phyloP scores from a whole-genome alignment of 1,284 basidiomycete species.

The Cryptococcus sp. region DNA sequence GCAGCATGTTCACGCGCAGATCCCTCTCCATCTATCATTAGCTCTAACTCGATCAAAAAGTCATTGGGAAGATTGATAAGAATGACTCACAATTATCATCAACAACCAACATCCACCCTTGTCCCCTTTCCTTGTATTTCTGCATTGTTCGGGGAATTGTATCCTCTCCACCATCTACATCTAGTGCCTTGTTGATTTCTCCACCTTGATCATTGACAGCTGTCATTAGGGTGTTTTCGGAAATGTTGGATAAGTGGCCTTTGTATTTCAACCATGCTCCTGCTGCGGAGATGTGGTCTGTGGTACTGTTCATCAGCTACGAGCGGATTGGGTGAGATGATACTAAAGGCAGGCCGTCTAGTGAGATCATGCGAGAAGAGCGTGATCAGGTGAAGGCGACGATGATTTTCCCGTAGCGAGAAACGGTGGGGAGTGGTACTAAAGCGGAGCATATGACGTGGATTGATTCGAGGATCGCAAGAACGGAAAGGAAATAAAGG shows the following conservation, averaged over 20 bases:
- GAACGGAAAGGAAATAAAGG: background rate
- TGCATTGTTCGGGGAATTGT: conserved; percentile 88
- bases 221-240: conserved; percentile 86
- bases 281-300: conserved; percentile 94
- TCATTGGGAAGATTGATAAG: too few species aligned
- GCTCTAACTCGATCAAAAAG: too few species aligned
- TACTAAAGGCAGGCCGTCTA: too few species aligned
- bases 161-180: conserved; percentile 60
- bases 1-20: conserved; percentile 85
- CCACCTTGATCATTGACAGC: conserved; percentile 91
- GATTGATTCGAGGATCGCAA: background rate
- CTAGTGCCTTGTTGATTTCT: conserved; percentile 82
- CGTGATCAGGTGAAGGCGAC: too few species aligned
- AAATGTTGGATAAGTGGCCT: conserved; percentile 89
- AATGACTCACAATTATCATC: conserved; percentile 74
- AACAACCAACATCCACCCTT: conserved; percentile 92
- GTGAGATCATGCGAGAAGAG: too few species aligned
- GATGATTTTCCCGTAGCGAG: too few species aligned
- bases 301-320: conserved; percentile 57
- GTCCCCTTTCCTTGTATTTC: conserved; percentile 69
- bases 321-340: too few species aligned
- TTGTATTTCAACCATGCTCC: conserved; percentile 98
- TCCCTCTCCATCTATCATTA: conserved; percentile 73
- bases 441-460: background rate
- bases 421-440: background rate